Base-by-base conservation (phyloP, 768 basidiomycete genomes). In the Hemileccinum rubropunctum region DNA sequence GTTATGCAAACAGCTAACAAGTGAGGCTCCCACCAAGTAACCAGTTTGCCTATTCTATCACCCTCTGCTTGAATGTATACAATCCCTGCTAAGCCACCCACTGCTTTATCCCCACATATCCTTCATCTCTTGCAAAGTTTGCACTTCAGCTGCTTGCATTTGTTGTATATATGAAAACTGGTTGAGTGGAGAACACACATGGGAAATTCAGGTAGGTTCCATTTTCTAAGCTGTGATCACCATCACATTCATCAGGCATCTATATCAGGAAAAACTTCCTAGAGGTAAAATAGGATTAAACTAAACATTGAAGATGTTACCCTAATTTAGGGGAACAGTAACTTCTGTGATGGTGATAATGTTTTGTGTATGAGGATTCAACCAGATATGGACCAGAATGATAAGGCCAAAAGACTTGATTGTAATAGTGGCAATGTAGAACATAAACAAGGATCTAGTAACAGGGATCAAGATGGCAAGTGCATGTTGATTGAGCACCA, bases 241-340 rank as follows among this genome's bases (percentile, higher is more conserved):
- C 37, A 18, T 33, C 11, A 6, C n/a, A 63, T 69, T 1, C 55
- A 17, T 9, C 68, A 1, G 71, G 74, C 47, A 69, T 70, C 52
- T 72, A 59, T 33, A 9, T n/a, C n/a, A 51, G 50, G 42, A 45
- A 7, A 21, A 17, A 23, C 38, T 55, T 18, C 45, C 51, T 0
- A 9, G 14, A 14, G 54, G 58, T 26, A 38, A 33, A 26, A n/a
- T n/a, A n/a, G n/a, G n/a, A n/a, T n/a, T n/a, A n/a, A n/a, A n/a
- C n/a, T n/a, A n/a, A n/a, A n/a, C n/a, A n/a, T n/a, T n/a, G n/a
- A n/a, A n/a, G n/a, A n/a, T n/a, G n/a, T n/a, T n/a, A n/a, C n/a
- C n/a, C n/a, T n/a, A n/a, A n/a, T n/a, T n/a, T n/a, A n/a, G n/a
- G n/a, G n/a, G n/a, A n/a, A n/a, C n/a, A n/a, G n/a, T n/a, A n/a